Evolutionary conservation across 2,329 filamentous ascomycete species (phyloP).

Genomic region (Pestalotiopsis sp.): DNA sequence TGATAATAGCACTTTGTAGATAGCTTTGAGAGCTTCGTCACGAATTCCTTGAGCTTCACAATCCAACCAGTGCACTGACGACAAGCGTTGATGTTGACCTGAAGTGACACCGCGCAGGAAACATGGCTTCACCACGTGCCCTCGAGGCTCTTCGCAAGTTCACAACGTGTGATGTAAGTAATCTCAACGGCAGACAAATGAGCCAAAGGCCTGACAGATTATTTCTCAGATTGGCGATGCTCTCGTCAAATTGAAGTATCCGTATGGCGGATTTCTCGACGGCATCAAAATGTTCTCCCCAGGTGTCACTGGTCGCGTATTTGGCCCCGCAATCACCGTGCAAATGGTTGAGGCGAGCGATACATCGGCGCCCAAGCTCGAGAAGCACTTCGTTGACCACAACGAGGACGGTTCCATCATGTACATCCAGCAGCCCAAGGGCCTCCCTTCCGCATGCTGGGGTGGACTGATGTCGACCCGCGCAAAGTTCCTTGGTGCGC

Average conservation of each 20-base stretch:
- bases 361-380: slow-evolving; percentile 23
- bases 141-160: slow-evolving; percentile 2
- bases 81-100: background rate
- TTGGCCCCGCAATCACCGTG: slow-evolving; percentile 30
- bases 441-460: slow-evolving; percentile 28
- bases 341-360: slow-evolving; percentile 30
- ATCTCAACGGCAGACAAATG: background rate
- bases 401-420: slow-evolving; percentile 25
- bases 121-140: slow-evolving; percentile 2
- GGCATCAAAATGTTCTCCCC: slow-evolving; percentile 26
- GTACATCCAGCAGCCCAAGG: slow-evolving; percentile 31
- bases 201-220: background rate
- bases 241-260: slow-evolving; percentile 30
- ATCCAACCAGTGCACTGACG: background rate
- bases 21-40: background rate
- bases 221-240: slow-evolving; percentile 24
- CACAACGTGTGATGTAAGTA: slow-evolving; percentile 10
- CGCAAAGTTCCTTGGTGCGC: slow-evolving; percentile 26
- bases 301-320: slow-evolving; percentile 7
- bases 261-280: slow-evolving; percentile 26
- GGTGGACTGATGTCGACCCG: slow-evolving; percentile 32
- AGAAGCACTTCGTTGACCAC: slow-evolving; percentile 30
- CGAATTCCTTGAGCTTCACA: background rate
- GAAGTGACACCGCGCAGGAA: background rate
- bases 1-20: background rate